Evolutionary conservation across 2,329 filamentous ascomycete genomes (phyloP).

Genomic region (Chaetoscypha palmicola): DNA sequence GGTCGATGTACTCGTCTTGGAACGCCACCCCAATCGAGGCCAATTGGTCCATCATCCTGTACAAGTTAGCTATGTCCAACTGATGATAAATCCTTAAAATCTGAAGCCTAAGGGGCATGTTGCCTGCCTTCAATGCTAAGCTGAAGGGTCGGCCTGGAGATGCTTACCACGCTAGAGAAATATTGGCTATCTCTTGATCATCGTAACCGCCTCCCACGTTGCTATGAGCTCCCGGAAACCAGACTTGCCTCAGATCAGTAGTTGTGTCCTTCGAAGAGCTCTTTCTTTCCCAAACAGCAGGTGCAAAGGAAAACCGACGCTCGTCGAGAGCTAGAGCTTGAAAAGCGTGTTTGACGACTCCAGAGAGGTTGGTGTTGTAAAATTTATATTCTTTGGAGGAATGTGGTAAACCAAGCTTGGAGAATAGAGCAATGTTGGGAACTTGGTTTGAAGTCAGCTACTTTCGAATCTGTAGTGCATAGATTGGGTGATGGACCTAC

Average conservation of each 20-base stretch:
- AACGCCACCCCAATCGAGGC: slow-evolving; percentile 32
- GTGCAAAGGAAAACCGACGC: slow-evolving; percentile 34
- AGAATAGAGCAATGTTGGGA: slow-evolving; percentile 35
- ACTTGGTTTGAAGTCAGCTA: slow-evolving; percentile 31
- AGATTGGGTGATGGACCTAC: too few relatives aligned
- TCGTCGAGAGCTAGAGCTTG: slow-evolving; percentile 46
- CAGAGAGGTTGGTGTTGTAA: slow-evolving; percentile 38
- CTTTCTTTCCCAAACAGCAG: slow-evolving; percentile 35
- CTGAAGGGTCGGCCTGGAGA: too few relatives aligned
- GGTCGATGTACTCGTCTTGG: slow-evolving; percentile 30
- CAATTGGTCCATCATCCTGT: slow-evolving; percentile 43
- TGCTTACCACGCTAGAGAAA: slow-evolving; percentile 38
- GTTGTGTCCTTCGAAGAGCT: slow-evolving; percentile 14
- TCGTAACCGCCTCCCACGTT: slow-evolving; percentile 43
- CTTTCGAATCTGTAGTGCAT: too few relatives aligned
- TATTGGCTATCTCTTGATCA: slow-evolving; percentile 41
- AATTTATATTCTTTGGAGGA: slow-evolving; percentile 34
- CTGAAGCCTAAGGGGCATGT: too few relatives aligned
- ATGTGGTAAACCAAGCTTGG: slow-evolving; percentile 31
- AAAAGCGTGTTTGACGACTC: slow-evolving; percentile 40
- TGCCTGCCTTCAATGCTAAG: too few relatives aligned
- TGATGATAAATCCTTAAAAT: too few relatives aligned
- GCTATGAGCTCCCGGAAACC: slow-evolving; percentile 41
- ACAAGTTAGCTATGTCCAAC: slow-evolving; percentile 31
- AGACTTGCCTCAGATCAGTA: slow-evolving; percentile 33